Conservation (phyloP, 225 moss, liverwort and hornwort species). For the Sphagnum contortum region DNA sequence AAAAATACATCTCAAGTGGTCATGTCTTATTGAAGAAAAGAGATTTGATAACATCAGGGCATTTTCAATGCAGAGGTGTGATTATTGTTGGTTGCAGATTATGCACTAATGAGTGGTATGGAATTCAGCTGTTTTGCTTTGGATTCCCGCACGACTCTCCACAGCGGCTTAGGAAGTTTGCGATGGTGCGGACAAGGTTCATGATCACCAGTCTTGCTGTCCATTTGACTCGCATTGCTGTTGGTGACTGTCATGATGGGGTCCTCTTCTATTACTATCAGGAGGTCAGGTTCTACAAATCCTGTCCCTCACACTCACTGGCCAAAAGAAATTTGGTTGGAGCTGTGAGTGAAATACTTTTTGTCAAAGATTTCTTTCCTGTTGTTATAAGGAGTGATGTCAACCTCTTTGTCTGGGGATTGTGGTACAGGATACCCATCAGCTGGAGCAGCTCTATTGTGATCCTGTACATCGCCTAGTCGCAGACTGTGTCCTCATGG, state of each 20-base stretch:
- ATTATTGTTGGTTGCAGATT: no score
- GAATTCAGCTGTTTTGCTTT: conserved; percentile 69
- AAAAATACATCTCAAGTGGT: no score
- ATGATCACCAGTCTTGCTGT: conserved; percentile 81
- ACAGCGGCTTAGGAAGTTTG: conserved; percentile 68
- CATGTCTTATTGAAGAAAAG: no score
- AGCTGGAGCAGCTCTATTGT: conserved; percentile 78
- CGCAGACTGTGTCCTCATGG: conserved; percentile 86
- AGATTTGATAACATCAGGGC: no score
- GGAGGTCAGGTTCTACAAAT: conserved; percentile 46
- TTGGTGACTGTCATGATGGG: conserved; percentile 97
- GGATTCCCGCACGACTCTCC: conserved; percentile 49
- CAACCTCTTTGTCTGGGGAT: not conserved
- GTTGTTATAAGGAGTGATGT: no score
- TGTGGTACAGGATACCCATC: conserved; percentile 48
- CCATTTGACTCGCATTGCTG: conserved; percentile 84
- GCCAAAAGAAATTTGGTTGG: not conserved
- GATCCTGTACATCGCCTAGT: conserved; percentile 77
- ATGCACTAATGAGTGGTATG: no score
- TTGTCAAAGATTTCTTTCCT: not conserved
- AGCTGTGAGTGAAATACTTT: not conserved
- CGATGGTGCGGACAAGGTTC: conserved; percentile 79
- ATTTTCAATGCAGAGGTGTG: no score
- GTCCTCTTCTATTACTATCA: conserved; percentile 82
- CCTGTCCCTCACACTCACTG: not conserved